A percentile compares a stretch with the other conserved stretches of the same genome.
Conservation (phyloP, 1,284 basidiomycete genomes). For the Bjerkandera adusta region DNA sequence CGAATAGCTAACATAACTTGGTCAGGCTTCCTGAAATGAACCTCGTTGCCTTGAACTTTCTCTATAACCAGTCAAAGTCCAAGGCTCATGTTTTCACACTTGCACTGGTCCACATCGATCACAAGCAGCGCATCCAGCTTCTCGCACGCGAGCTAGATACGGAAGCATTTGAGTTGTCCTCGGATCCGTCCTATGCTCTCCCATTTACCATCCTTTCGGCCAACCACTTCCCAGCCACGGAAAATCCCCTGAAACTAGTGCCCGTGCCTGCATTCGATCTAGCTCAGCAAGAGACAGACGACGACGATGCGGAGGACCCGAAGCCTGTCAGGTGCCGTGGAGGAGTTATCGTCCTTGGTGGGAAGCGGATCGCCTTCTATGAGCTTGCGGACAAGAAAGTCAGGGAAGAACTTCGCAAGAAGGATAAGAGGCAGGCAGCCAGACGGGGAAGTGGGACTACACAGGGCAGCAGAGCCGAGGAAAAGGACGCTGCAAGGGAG, state of each 20-base stretch:
- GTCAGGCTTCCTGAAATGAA: slow-evolving; percentile 73
- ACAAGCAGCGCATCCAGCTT: slow-evolving; percentile 58
- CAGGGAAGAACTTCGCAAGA: slow-evolving; percentile 8
- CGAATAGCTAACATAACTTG: slow-evolving; percentile 8
- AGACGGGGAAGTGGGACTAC: slow-evolving; percentile 46
- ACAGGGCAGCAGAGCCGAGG: slow-evolving; percentile 56
- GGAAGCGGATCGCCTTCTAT: slow-evolving; percentile 57
- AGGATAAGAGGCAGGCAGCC: slow-evolving; percentile 9
- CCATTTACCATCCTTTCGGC: slow-evolving; percentile 35
- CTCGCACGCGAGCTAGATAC: slow-evolving; percentile 55
- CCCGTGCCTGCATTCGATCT: slow-evolving; percentile 41
- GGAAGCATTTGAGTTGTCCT: slow-evolving; percentile 51
- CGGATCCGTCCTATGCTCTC: slow-evolving; percentile 45
- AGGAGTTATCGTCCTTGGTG: slow-evolving; percentile 71
- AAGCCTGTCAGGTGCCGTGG: slow-evolving; percentile 38
- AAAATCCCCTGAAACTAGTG: slow-evolving; percentile 43
- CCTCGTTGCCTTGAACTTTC: slow-evolving; percentile 68
- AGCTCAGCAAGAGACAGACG: slow-evolving; percentile 27
- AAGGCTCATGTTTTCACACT: slow-evolving; percentile 47
- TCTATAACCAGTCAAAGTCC: slow-evolving; percentile 40
- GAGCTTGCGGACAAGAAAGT: slow-evolving; percentile 41
- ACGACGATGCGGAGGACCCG: slow-evolving; percentile 27
- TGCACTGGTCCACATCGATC: slow-evolving; percentile 69
- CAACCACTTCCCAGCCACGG: slow-evolving; percentile 28
- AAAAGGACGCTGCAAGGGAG: slow-evolving; percentile 44